A percentile compares a stretch with the other conserved stretches of the same genome.
phyloP scores from a whole-genome alignment of 2,329 filamentous ascomycete species.

The Colletotrichum chlorophyti region DNA sequence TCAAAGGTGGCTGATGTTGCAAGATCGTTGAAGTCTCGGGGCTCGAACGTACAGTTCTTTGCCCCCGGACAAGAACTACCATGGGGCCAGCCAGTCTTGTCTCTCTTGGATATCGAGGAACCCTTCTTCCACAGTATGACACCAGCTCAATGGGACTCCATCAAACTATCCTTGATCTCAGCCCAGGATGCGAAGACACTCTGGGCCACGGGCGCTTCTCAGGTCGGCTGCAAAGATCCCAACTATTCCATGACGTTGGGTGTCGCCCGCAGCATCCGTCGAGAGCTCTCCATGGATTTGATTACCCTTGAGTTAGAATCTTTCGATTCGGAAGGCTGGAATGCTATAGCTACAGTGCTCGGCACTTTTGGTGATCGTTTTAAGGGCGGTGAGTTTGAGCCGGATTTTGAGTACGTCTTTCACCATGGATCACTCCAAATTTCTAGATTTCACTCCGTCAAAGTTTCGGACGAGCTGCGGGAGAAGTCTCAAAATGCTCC shows the following conservation, averaged over 20 bases:
- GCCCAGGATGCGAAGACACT: slow-evolving; percentile 31
- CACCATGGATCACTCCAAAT: slow-evolving; percentile 34
- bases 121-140: slow-evolving; percentile 12
- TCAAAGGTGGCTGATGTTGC: neutral
- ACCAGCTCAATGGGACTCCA: neutral
- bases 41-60: neutral
- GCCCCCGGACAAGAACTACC: neutral
- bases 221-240: slow-evolving; percentile 36
- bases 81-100: slow-evolving; percentile 9
- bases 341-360: neutral
- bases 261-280: slow-evolving; percentile 36
- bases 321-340: slow-evolving; percentile 10
- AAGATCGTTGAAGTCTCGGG: neutral
- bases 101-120: slow-evolving; percentile 11
- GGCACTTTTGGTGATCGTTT: neutral
- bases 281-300: slow-evolving; percentile 36
- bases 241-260: slow-evolving; percentile 38
- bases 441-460: slow-evolving; percentile 25
- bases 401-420: slow-evolving; percentile 42
- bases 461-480: neutral
- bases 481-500: neutral
- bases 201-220: slow-evolving; percentile 40
- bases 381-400: slow-evolving; percentile 1
- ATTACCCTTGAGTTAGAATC: slow-evolving; percentile 39
- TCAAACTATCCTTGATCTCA: slow-evolving; percentile 10